phyloP scores from a whole-genome alignment of 2,329 filamentous ascomycete genomes.

The Fusarium sp. region DNA sequence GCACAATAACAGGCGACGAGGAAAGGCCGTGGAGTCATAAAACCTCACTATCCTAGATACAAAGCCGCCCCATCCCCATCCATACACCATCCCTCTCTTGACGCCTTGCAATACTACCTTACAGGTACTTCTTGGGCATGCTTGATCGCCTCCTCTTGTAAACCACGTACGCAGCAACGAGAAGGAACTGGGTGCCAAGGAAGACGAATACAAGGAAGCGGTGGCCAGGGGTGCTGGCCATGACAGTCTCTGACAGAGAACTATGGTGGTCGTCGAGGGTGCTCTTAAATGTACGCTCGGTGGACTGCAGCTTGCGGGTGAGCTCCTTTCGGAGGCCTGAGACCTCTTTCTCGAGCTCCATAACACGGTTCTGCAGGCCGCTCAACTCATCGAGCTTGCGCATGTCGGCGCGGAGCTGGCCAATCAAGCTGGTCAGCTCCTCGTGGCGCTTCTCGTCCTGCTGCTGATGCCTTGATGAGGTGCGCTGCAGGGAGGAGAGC shows the following conservation, averaged over 20 bases:
- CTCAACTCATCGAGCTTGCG: constrained; percentile 59
- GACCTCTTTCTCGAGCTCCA: constrained; percentile 68
- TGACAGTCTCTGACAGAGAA: constrained; percentile 60
- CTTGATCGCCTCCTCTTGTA: constrained; percentile 83
- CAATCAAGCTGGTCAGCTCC: constrained; percentile 62
- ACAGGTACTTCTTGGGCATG: constrained; percentile 93
- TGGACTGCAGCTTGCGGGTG: constrained; percentile 60
- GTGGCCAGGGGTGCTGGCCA: constrained; percentile 61
- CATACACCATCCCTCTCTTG: constrained; percentile 14
- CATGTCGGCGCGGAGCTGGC: constrained; percentile 59
- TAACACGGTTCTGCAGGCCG: constrained; percentile 58
- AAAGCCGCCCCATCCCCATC: background rate
- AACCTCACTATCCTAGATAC: constrained; percentile 30
- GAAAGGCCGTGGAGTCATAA: constrained; percentile 20
- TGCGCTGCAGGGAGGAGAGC: constrained; percentile 69
- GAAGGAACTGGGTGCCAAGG: constrained; percentile 77
- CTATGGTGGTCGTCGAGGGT: constrained; percentile 63
- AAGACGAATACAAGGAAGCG: constrained; percentile 73
- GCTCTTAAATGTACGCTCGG: constrained; percentile 64
- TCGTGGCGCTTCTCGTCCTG: constrained; percentile 67
- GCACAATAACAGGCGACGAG: constrained; percentile 18
- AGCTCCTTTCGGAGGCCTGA: constrained; percentile 64
- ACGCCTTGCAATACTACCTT: constrained; percentile 42
- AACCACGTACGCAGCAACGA: constrained; percentile 74
- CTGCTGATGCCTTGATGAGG: constrained; percentile 62